Conservation (phyloP, 1,284 basidiomycete species). For the Apiotrichum montevideense region DNA sequence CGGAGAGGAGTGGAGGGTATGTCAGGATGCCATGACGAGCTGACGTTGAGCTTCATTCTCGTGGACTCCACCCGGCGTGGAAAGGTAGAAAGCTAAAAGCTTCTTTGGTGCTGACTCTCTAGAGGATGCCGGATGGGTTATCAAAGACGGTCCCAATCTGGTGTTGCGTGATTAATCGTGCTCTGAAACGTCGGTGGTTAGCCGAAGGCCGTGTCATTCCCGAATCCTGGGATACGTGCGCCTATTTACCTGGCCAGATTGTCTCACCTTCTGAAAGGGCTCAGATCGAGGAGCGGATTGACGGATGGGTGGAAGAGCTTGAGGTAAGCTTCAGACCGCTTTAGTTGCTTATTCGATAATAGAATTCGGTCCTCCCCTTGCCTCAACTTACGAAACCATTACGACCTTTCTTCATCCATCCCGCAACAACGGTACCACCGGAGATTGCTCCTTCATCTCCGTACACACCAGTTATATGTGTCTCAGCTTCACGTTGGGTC, state of each 20-base stretch:
- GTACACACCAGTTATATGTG: slow-evolving; percentile 44
- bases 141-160: slow-evolving; percentile 94
- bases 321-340: slow-evolving; percentile 25
- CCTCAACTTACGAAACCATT: slow-evolving; percentile 39
- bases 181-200: slow-evolving; percentile 44
- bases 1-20: slow-evolving; percentile 58
- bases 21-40: slow-evolving; percentile 17
- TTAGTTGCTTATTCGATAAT: neutral
- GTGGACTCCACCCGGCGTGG: slow-evolving; percentile 92
- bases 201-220: neutral
- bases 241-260: slow-evolving; percentile 41
- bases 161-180: slow-evolving; percentile 86
- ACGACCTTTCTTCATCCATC: slow-evolving; percentile 46
- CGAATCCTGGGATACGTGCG: slow-evolving; percentile 29
- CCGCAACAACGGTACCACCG: slow-evolving; percentile 30
- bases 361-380: slow-evolving; percentile 41
- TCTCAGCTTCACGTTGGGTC: slow-evolving; percentile 43
- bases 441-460: slow-evolving; percentile 20
- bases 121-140: slow-evolving; percentile 84
- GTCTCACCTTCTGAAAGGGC: slow-evolving; percentile 42
- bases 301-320: slow-evolving; percentile 68
- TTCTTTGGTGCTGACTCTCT: neutral
- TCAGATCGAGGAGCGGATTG: slow-evolving; percentile 50
- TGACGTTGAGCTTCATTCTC: slow-evolving; percentile 61
- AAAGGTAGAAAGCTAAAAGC: slow-evolving; percentile 51